A percentile compares a stretch with the other conserved stretches of the same genome.
phyloP scores from a whole-genome alignment of 495 filamentous ascomycete species.

The Cairneyella variabilis region DNA sequence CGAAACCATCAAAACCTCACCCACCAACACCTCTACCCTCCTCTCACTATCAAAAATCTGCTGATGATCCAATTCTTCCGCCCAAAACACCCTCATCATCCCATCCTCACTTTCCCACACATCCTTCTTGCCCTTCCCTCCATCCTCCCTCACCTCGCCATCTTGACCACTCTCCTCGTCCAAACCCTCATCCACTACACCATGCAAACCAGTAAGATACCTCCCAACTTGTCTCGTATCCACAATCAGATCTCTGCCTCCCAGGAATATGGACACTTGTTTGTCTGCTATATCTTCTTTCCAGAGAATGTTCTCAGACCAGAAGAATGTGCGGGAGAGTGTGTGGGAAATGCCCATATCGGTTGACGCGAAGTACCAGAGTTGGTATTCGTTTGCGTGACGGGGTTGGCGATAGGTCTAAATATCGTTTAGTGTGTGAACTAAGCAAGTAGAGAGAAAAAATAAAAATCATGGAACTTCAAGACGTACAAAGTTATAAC shows the following conservation, averaged over 20 bases:
- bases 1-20: too few relatives aligned
- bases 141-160: not conserved
- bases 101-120: not conserved
- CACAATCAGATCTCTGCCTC: slow-evolving; percentile 44
- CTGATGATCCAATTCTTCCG: not conserved
- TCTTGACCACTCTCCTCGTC: too few relatives aligned
- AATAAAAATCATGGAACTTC: too few relatives aligned
- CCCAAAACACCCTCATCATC: not conserved
- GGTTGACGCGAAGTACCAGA: slow-evolving; percentile 43
- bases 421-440: too few relatives aligned
- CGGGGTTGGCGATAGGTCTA: slow-evolving; percentile 32
- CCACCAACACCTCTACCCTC: too few relatives aligned
- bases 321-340: slow-evolving; percentile 43
- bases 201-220: slow-evolving; percentile 34
- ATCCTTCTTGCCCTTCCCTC: not conserved
- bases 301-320: slow-evolving; percentile 46
- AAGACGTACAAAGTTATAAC: slow-evolving; percentile 45
- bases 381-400: slow-evolving; percentile 41
- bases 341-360: slow-evolving; percentile 45
- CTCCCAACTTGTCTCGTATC: slow-evolving; percentile 38
- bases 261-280: slow-evolving; percentile 38
- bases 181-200: too few relatives aligned
- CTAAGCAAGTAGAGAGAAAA: too few relatives aligned
- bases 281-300: slow-evolving; percentile 35
- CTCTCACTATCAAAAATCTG: not conserved